Conservation (phyloP, 2,329 filamentous ascomycete genomes). For the Calonectria pseudoturangicola region DNA sequence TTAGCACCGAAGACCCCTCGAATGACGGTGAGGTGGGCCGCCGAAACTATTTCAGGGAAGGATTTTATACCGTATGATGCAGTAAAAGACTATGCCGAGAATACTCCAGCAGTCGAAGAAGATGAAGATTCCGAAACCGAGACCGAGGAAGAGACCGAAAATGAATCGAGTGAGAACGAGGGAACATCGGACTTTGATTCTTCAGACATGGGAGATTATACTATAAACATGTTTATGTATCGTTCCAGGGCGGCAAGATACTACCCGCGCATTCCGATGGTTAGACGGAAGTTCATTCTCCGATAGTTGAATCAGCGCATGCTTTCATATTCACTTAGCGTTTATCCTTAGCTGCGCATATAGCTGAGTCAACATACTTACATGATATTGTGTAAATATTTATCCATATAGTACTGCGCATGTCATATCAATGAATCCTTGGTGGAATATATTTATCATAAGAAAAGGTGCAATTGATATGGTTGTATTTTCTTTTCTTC, state of each 20-base stretch:
- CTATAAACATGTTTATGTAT: neutral
- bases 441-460: too few species aligned
- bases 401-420: too few species aligned
- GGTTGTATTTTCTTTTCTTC: neutral
- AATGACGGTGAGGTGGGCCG: constrained; percentile 19
- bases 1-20: neutral
- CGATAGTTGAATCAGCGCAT: neutral
- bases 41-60: neutral
- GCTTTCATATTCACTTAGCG: too few species aligned
- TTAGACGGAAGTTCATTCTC: constrained; percentile 3
- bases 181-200: constrained; percentile 3
- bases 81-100: rapidly evolving
- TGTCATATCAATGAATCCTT: too few species aligned
- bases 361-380: neutral
- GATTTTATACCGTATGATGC: neutral
- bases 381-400: neutral
- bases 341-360: neutral
- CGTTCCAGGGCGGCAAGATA: neutral
- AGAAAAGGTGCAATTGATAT: too few species aligned
- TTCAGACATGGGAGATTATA: constrained; percentile 14
- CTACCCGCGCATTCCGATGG: constrained; percentile 10
- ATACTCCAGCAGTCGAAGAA: neutral
- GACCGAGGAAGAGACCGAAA: neutral
- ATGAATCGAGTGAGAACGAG: neutral
- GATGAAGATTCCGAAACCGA: neutral